These are phyloP conservation scores for Papiliotrema fonsecae DNA, from an alignment of 1,284 basidiomycete species.

Conservation along the genomic window DNA sequence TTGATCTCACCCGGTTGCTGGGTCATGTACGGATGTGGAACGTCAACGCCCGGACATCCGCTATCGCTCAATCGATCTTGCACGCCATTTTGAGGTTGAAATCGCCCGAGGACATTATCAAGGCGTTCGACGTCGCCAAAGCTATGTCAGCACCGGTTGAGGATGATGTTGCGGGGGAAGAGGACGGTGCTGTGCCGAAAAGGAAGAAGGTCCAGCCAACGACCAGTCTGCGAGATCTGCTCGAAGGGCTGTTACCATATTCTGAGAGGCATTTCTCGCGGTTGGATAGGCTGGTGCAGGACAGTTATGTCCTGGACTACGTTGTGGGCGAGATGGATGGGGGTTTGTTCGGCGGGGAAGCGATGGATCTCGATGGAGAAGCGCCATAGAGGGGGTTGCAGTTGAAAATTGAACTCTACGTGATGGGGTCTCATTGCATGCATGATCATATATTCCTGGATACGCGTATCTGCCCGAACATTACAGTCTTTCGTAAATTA, in stretches of 20 bases:
- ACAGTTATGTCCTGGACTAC: conserved; percentile 90
- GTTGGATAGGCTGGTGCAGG: conserved; percentile 81
- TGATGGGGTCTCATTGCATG: too few species aligned
- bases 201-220: conserved; percentile 18
- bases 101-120: conserved; percentile 64
- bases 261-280: conserved; percentile 85
- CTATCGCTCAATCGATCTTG: conserved; percentile 80
- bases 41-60: conserved; percentile 75
- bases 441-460: too few species aligned
- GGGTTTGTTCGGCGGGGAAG: conserved; percentile 40
- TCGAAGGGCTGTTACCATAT: conserved; percentile 86
- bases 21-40: conserved; percentile 90
- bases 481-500: too few species aligned
- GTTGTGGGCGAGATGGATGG: conserved; percentile 87
- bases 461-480: too few species aligned
- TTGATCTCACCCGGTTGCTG: conserved; percentile 76
- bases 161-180: conserved; percentile 17
- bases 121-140: conserved; percentile 56
- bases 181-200: conserved; percentile 36
- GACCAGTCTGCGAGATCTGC: conserved; percentile 60
- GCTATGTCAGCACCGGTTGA: conserved; percentile 21
- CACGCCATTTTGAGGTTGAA: conserved; percentile 75
- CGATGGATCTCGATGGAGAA: conserved; percentile 42
- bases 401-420: too few species aligned
- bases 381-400: too few species aligned